Conservation (phyloP, 768 basidiomycete genomes). For the Podaxis carcinomalis region DNA sequence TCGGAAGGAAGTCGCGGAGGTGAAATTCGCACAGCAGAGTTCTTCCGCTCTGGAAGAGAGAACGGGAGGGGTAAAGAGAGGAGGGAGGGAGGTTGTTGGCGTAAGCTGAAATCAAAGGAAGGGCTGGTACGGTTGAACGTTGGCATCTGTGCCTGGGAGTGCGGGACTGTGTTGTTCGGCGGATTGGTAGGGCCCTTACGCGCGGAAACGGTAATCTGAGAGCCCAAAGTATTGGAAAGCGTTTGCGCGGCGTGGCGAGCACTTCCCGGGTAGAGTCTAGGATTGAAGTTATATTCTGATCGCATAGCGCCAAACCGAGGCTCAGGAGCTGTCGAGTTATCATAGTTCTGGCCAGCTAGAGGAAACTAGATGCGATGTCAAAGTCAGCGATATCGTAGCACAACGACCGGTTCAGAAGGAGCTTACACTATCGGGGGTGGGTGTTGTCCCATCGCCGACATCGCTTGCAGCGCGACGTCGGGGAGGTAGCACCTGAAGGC, state of each 20-base stretch:
- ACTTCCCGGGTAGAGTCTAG: conserved; percentile 9
- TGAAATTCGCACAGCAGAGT: neutral
- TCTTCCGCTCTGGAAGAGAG: neutral
- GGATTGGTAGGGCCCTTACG: neutral
- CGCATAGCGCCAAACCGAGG: neutral
- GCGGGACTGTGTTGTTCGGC: neutral
- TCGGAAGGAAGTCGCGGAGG: neutral
- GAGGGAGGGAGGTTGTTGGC: conserved; percentile 1
- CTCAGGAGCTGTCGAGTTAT: neutral
- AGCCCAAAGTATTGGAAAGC: neutral
- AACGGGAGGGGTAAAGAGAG: conserved; percentile 3
- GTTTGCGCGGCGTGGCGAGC: conserved; percentile 2
- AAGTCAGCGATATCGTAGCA: neutral
- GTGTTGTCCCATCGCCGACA: neutral
- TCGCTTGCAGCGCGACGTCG: conserved; percentile 4
- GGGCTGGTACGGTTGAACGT: neutral
- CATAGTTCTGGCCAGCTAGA: neutral
- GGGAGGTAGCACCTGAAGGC: neutral
- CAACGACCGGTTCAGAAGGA: neutral
- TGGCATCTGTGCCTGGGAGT: neutral
- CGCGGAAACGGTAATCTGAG: neutral
- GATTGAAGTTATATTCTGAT: conserved; percentile 6
- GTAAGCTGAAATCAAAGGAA: neutral
- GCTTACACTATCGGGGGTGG: neutral
- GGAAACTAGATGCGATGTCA: neutral